A percentile compares a stretch with the other conserved stretches of the same genome.
These are phyloP conservation scores for Senna tora DNA, from an alignment of 306 rosid genomes.

Conservation along the genomic window DNA sequence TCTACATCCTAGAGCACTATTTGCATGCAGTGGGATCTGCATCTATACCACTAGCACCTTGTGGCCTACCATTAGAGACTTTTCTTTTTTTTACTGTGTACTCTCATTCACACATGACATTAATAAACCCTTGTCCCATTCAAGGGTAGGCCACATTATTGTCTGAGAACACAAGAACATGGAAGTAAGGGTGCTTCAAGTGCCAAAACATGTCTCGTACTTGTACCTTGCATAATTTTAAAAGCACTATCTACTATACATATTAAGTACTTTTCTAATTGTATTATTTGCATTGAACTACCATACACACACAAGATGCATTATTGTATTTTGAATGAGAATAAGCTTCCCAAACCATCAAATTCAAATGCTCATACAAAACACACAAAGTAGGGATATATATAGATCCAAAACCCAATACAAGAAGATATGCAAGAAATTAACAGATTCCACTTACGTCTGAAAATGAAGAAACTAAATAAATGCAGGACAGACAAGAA, in stretches of 20 bases:
- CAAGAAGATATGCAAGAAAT: background rate
- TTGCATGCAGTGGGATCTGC: slow-evolving; percentile 36
- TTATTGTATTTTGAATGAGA: background rate
- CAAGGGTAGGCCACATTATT: background rate
- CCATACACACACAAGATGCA: slow-evolving; percentile 13
- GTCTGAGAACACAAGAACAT: background rate
- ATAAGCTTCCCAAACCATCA: slow-evolving; percentile 29
- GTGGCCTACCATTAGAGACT: background rate
- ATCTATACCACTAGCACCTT: slow-evolving; percentile 11
- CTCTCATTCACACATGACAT: slow-evolving; percentile 1
- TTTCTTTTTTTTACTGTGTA: background rate
- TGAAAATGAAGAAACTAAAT: background rate
- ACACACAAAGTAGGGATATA: no score
- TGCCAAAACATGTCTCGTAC: slow-evolving; percentile 2
- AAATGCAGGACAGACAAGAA: background rate
- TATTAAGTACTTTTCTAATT: background rate
- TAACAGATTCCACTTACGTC: background rate
- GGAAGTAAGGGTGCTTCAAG: background rate
- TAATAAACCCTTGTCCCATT: slow-evolving; percentile 15
- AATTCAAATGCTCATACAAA: background rate
- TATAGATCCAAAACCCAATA: background rate
- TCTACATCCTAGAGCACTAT: slow-evolving; percentile 5
- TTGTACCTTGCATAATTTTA: background rate
- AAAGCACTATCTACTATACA: slow-evolving; percentile 6
- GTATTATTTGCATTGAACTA: slow-evolving; percentile 11